Base-by-base conservation (phyloP, 371 early-diverging fungal species). In the Lichtheimia corymbifera region DNA sequence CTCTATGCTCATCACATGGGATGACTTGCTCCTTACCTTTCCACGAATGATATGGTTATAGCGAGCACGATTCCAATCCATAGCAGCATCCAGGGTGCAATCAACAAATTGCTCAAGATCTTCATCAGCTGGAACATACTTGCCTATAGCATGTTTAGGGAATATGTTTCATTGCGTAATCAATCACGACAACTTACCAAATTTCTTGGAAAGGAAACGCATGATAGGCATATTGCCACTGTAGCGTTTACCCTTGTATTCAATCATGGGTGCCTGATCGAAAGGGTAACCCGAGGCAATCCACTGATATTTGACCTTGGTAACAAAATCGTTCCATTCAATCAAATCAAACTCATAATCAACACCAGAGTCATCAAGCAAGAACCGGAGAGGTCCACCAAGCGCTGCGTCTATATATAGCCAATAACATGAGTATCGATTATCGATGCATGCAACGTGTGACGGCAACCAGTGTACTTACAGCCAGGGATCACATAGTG, bases 341-440 rank as follows among this genome's bases (percentile, higher is more conserved):
- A 50, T 18, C 28, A 64, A 56, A 4, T 61, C 43, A 45, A 71
- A 74, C 20, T 71, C 67, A 20, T 68, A 62, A 0, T 63, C 44
- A 27, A 64, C 50, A 13, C 67, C 69, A 18, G 71, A 64, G 30
- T 74, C 74, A 50, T 68, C 56, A 17, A 74, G 61, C 15, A 74
- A 42, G 13, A 71, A 51, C 13, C 66, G 66, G 11, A 71, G 12
- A 13, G 45, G 14, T 25, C 71, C 74, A 55, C 71, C 74, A 53
- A 66, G 53, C 27, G 5, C 50, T 61, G 24, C 17, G 4, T 53
- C 35, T 30, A n/a, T 30, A 28, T 30, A n/a, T 30, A 28, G 13
- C 24, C 25, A 11, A 35, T 35, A 35, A 6, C 9, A 9, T 35
- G 2, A 35, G 9, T 35, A 9, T 35, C 11, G n/a, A n/a, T n/a